Base-by-base conservation (phyloP, 768 basidiomycete genomes). In the Saitozyma podzolica region DNA sequence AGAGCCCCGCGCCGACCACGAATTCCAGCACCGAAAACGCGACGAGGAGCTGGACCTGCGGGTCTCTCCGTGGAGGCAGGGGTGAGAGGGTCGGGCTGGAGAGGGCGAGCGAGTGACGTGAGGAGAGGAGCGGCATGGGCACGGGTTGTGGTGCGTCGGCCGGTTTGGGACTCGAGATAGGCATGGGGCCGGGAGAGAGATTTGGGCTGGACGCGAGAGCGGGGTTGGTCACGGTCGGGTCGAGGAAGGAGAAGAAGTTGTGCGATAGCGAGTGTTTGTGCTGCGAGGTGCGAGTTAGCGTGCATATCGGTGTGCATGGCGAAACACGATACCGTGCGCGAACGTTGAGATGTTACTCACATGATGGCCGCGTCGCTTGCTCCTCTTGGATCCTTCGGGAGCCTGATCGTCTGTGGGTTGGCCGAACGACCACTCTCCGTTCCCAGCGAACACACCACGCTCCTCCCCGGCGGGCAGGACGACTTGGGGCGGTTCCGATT, bases 191-290 rank as follows among this genome's bases (percentile, higher is more conserved):
- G 5, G 58, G 37, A 6, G 63, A 56, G 14, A 42, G 51, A 5
- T 29, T 29, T 29, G 29, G 29, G 29, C 29, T 29, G 2, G 53
- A 11, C 6, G 72, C 59, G 11, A 76, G 65, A 8, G 66, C 37
- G 0, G 74, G 75, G 52, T 78, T 75, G 49, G 76, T 75, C 39
- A 69, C 63, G 4, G 76, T 76, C 5, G 92, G 92, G 68, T 94
- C 92, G 49, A 97, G 87, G 75, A 96, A 96, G 0, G 92, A 92
- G 80, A 95, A 95, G 80, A 96, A 93, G 72, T 91, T 92, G 77
- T 96, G 92, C 0, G 92, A 95, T 10, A 93, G 79, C 0, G 92
- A 95, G 78, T 95, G 93, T 78, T 92, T 92, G 73, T 95, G 93
- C 79, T 96, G 89, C 20, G 42, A 11, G 29, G 29, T 63, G 76